phyloP scores from a whole-genome alignment of 2,329 filamentous ascomycete species.

The Trichoderma simmonsii region DNA sequence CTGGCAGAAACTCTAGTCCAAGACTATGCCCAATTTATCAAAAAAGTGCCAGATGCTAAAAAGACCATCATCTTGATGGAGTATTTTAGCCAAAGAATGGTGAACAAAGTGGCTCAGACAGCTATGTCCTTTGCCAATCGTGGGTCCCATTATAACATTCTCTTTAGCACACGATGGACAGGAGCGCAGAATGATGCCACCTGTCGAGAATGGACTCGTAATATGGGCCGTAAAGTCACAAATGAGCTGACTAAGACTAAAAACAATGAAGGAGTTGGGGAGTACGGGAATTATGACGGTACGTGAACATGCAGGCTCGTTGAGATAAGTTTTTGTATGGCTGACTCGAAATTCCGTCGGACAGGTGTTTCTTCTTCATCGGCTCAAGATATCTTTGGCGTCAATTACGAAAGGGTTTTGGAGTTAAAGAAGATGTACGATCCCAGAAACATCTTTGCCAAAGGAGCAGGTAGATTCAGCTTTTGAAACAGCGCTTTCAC shows the following conservation, averaged over 20 bases:
- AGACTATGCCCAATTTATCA: not conserved
- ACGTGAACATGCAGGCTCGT: not conserved
- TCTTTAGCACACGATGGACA: not conserved
- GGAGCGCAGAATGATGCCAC: not conserved
- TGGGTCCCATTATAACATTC: not conserved
- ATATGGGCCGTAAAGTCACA: not conserved
- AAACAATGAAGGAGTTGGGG: not conserved
- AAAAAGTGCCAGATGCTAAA: not conserved
- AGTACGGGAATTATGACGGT: not conserved
- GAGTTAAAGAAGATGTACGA: not conserved
- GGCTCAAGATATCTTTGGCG: not conserved
- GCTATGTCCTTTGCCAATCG: not conserved
- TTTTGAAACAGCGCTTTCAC: not conserved
- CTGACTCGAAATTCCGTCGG: not conserved
- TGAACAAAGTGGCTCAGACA: not conserved
- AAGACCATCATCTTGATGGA: not conserved
- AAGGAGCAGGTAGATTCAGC: not conserved
- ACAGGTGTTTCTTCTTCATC: not conserved
- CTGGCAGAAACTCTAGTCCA: not conserved
- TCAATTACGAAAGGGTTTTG: not conserved
- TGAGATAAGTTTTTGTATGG: not conserved
- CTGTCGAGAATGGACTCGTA: not conserved
- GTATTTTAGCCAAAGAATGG: not conserved
- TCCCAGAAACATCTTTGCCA: not conserved
- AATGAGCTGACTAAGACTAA: not conserved